These are phyloP conservation scores for Trifolium subterraneum DNA, from an alignment of 306 rosid species.

Conservation along the genomic window DNA sequence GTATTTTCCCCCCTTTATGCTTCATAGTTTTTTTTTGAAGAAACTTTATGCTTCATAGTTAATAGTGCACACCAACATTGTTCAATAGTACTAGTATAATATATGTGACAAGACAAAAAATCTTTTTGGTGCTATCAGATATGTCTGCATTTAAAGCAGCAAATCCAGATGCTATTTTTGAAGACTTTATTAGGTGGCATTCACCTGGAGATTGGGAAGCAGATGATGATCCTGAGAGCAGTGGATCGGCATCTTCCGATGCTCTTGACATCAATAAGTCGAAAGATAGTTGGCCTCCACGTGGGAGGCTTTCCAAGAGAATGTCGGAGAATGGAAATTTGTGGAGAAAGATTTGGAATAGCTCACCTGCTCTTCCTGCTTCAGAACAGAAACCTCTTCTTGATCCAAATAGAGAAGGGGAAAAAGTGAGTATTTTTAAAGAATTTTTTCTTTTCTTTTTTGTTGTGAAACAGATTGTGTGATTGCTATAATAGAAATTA, in stretches of 20 bases:
- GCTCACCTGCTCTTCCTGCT: conserved; percentile 73
- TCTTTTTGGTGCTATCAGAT: conserved; percentile 59
- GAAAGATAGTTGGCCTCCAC: conserved; percentile 77
- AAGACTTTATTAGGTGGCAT: conserved; percentile 99
- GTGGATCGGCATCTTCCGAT: conserved; percentile 55
- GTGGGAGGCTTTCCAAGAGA: conserved; percentile 84
- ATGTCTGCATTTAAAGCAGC: conserved; percentile 99
- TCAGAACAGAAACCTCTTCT: conserved; percentile 89
- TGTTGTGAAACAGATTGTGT: conserved; percentile 23
- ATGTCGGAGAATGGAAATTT: conserved; percentile 94
- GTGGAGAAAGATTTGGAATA: conserved; percentile 91
- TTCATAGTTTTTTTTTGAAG: conserved; percentile 8
- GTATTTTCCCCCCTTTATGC: not conserved
- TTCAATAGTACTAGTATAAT: conserved; percentile 35
- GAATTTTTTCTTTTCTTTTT: conserved; percentile 11
- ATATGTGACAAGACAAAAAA: conserved; percentile 40
- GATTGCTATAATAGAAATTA: conserved; percentile 16
- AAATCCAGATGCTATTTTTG: conserved; percentile 89
- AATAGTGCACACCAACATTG: conserved; percentile 28
- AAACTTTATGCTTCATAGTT: conserved; percentile 24
- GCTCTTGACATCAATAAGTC: conserved; percentile 42
- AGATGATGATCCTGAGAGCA: conserved; percentile 46
- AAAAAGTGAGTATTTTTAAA: conserved; percentile 61
- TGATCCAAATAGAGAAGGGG: conserved; percentile 97
- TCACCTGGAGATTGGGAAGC: conserved; percentile 98